Evolutionary conservation across 768 basidiomycete species (phyloP).

Genomic region (Ramaria rubella): DNA sequence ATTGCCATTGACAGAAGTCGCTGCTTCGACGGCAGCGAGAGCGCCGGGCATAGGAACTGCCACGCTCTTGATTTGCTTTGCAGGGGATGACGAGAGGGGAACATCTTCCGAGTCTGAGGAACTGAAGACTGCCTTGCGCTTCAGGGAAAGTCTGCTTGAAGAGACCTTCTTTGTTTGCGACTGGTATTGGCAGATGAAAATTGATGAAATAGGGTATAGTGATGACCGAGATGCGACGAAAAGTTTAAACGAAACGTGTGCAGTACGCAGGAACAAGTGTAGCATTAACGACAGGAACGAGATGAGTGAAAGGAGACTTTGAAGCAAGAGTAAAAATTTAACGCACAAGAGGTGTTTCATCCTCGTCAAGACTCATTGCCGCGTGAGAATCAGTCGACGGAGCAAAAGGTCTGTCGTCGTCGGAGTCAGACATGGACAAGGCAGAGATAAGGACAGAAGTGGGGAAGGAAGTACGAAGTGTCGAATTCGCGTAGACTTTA

Average conservation of each 20-base stretch:
- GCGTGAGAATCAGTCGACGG: conserved; percentile 38
- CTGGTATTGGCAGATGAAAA: conserved; percentile 1
- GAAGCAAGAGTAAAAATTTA: conserved; percentile 11
- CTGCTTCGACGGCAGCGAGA: conserved; percentile 17
- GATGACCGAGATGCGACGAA: conserved; percentile 12
- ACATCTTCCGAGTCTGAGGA: conserved; percentile 45
- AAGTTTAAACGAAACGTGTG: conserved; percentile 13
- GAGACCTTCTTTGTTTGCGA: conserved; percentile 39
- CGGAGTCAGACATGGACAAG: conserved; percentile 41
- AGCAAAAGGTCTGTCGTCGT: conserved; percentile 49
- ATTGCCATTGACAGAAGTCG: conserved; percentile 36
- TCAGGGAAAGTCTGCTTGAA: conserved; percentile 45
- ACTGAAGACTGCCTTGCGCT: conserved; percentile 31
- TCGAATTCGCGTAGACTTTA: neutral
- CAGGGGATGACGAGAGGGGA: conserved; percentile 63
- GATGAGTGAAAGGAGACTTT: conserved; percentile 6
- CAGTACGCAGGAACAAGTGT: conserved; percentile 36
- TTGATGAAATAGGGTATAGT: neutral
- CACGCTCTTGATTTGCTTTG: conserved; percentile 39
- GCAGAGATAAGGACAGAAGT: conserved; percentile 22
- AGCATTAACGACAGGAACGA: neutral
- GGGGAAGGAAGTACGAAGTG: conserved; percentile 18
- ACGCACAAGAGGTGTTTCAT: conserved; percentile 64
- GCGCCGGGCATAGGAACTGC: conserved; percentile 38
- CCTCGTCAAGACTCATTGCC: conserved; percentile 54